Evolutionary conservation across 768 basidiomycete genomes (phyloP), one percentile per base, ranked within the genome.

Genomic region (Serendipita sp.): DNA sequence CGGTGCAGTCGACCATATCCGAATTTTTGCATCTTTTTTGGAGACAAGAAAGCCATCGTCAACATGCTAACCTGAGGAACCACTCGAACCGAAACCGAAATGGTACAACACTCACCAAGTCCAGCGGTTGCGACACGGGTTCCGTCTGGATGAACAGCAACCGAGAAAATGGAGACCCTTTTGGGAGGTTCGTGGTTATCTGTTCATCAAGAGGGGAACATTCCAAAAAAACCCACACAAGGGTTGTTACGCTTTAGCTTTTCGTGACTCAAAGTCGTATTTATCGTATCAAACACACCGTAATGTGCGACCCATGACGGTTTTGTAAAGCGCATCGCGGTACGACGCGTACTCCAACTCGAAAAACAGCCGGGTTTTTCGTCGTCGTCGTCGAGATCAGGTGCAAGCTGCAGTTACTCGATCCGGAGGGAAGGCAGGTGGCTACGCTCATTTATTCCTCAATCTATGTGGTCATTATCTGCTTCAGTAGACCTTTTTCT

Each of bases 101-200:
- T 23, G 23, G 23, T 46, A 51, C 3, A 13, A 46, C 16, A 68
- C 73, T 66, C 60, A 75, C 76, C 76, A 34, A 99, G 80, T 1
- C 94, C 93, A 34, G 93, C 96, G 0, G 95, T 99, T n/a, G 96
- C 95, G 69, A 99, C 87, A 16, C 95, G 83, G 18, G 91, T 92
- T 67, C 90, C 90, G 71, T 99, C 95, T 0, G 95, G 95, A 70
- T 97, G 94, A 8, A 96, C 91, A 69, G 91, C 87, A 18, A 95
- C 83, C 5, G 91, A 89, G 78, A 92, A 97, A 69, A 98, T 93
- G 23, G 91, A 86, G 23, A 87, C 78, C 48, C 84, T 81, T 69
- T 91, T 91, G 63, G 74, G 71, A 48, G 72, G 73, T 66, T 81
- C 80, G 72, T 85, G 88, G 66, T 82, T 83, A 23, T 76, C 72